Conservation (phyloP, 257 asterid species). For the Fraxinus cuspidata region DNA sequence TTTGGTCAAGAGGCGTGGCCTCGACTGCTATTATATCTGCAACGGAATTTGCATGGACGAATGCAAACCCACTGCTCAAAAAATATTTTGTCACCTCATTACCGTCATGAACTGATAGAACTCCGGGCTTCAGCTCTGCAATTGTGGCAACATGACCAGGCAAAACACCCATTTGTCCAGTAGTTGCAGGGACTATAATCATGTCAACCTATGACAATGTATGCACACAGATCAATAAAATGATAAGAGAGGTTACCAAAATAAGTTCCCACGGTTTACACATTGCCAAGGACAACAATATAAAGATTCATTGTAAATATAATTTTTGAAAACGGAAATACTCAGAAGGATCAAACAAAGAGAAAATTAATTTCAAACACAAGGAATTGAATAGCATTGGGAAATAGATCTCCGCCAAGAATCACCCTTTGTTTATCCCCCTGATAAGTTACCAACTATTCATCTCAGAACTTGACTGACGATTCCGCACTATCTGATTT, state of each 20-base stretch:
- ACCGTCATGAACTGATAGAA: slow-evolving; percentile 48
- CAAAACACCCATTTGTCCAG: slow-evolving; percentile 93
- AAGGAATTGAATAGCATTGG: slow-evolving; percentile 27
- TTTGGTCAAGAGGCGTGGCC: slow-evolving; percentile 62
- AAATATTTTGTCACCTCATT: slow-evolving; percentile 45
- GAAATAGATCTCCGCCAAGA: slow-evolving; percentile 49
- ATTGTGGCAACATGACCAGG: slow-evolving; percentile 89
- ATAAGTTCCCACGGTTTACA: slow-evolving; percentile 27
- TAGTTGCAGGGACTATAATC: slow-evolving; percentile 80
- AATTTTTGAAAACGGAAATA: background rate
- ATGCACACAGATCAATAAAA: background rate
- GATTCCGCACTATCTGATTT: background rate
- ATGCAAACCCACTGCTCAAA: slow-evolving; percentile 52
- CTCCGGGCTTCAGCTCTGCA: slow-evolving; percentile 68
- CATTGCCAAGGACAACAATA: background rate
- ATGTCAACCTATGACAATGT: slow-evolving; percentile 66
- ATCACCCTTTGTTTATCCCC: background rate
- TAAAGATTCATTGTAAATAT: background rate
- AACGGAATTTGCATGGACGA: slow-evolving; percentile 46
- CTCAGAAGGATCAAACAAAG: no score
- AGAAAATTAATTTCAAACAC: slow-evolving; percentile 22
- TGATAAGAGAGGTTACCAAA: background rate
- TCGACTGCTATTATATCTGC: slow-evolving; percentile 51
- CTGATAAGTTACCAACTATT: background rate
- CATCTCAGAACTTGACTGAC: background rate